Evolutionary conservation across 2,329 filamentous ascomycete species (phyloP).

Genomic region (Monosporascus sp.): DNA sequence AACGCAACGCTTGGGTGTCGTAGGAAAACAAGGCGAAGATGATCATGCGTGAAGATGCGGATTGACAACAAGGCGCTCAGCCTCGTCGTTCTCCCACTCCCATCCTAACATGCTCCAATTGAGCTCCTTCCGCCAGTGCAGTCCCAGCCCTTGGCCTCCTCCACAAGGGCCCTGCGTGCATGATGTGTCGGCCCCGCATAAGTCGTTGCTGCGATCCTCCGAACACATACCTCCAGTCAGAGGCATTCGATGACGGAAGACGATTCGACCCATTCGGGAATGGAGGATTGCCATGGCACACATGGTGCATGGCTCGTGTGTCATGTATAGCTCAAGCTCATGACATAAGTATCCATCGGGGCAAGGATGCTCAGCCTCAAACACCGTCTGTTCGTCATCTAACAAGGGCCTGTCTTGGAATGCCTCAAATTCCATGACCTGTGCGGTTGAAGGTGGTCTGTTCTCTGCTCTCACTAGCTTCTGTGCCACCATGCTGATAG

Average conservation of each 20-base stretch:
- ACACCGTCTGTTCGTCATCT: slow-evolving; percentile 58
- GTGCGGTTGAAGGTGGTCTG: slow-evolving; percentile 26
- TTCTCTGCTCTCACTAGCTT: slow-evolving; percentile 55
- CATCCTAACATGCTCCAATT: slow-evolving; percentile 83
- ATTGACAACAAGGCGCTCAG: slow-evolving; percentile 36
- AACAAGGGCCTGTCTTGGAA: slow-evolving; percentile 66
- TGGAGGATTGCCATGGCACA: slow-evolving; percentile 96
- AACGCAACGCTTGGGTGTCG: slow-evolving; percentile 16
- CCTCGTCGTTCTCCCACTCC: slow-evolving; percentile 58
- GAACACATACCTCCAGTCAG: slow-evolving; percentile 78
- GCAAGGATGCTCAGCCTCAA: slow-evolving; percentile 57
- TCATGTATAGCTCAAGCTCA: slow-evolving; percentile 86
- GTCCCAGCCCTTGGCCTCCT: slow-evolving; percentile 56
- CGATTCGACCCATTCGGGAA: slow-evolving; percentile 80
- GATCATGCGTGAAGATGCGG: slow-evolving; percentile 43
- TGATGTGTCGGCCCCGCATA: slow-evolving; percentile 16
- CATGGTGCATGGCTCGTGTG: slow-evolving; percentile 93
- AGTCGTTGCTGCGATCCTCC: slow-evolving; percentile 55
- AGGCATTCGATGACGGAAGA: slow-evolving; percentile 75
- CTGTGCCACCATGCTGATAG: slow-evolving; percentile 76
- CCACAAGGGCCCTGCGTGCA: slow-evolving; percentile 31
- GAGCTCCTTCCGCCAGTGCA: slow-evolving; percentile 70
- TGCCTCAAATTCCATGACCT: slow-evolving; percentile 51
- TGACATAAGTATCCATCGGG: slow-evolving; percentile 89
- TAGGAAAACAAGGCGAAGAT: slow-evolving; percentile 28